Evolutionary conservation across 495 filamentous ascomycete species (phyloP).

Genomic region (Aspergillus leporis): DNA sequence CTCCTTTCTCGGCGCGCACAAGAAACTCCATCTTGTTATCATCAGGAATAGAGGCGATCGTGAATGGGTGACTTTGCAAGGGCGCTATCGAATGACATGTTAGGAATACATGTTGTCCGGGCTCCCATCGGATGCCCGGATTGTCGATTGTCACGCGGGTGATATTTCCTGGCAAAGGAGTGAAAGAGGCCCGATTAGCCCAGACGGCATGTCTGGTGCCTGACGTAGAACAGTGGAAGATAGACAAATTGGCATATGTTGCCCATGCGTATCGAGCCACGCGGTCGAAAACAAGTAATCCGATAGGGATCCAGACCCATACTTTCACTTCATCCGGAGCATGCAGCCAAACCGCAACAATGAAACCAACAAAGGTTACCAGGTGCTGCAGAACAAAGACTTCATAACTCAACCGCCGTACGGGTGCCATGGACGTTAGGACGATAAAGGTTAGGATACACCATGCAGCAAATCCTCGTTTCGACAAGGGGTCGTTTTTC

Average conservation of each 20-base stretch:
- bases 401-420: constrained; percentile 72
- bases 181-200: constrained; percentile 58
- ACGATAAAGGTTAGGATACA: constrained; percentile 70
- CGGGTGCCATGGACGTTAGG: constrained; percentile 64
- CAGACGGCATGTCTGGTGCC: constrained; percentile 20
- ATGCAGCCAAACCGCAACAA: constrained; percentile 65
- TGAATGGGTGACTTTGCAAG: constrained; percentile 80
- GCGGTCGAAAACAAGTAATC: constrained; percentile 69
- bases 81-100: constrained; percentile 67
- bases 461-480: constrained; percentile 75
- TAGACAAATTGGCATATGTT: constrained; percentile 65
- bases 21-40: constrained; percentile 68
- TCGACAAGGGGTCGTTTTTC: constrained; percentile 60
- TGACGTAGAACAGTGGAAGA: constrained; percentile 47
- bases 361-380: constrained; percentile 62
- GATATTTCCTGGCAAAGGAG: constrained; percentile 59
- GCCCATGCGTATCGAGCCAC: constrained; percentile 51
- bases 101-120: constrained; percentile 80
- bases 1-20: constrained; percentile 69
- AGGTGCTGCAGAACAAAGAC: constrained; percentile 83
- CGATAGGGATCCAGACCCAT: constrained; percentile 74
- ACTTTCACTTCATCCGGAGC: constrained; percentile 52
- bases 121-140: constrained; percentile 67
- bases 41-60: constrained; percentile 63
- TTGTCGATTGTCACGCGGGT: constrained; percentile 71